Conservation (phyloP, 345 rosid species). For the Erucastrum elatum region DNA sequence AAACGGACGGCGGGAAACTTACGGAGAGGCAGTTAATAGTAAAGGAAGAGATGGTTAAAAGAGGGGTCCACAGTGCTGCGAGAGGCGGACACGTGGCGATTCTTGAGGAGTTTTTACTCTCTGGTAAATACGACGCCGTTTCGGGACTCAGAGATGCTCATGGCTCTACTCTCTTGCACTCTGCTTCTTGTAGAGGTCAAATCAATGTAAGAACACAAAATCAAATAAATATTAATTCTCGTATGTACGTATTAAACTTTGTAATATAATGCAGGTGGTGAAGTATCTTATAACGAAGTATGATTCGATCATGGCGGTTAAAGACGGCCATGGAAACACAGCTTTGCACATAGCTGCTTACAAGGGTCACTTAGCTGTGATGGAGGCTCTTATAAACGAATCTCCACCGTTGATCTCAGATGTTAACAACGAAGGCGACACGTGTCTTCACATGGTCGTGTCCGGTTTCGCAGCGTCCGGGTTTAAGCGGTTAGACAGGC, state of each 20-base stretch:
- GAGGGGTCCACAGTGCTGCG: constrained; percentile 86
- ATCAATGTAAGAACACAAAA: constrained; percentile 53
- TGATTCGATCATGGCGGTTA: constrained; percentile 42
- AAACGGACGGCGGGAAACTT: constrained; percentile 30
- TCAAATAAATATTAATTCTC: not conserved
- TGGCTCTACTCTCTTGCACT: constrained; percentile 75
- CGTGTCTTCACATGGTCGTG: constrained; percentile 86
- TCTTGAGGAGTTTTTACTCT: constrained; percentile 48
- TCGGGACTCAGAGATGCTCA: constrained; percentile 54
- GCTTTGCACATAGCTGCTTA: constrained; percentile 84
- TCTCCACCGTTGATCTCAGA: constrained; percentile 49
- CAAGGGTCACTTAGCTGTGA: constrained; percentile 64
- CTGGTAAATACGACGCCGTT: constrained; percentile 47
- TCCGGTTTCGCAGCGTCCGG: constrained; percentile 74
- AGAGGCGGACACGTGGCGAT: constrained; percentile 88
- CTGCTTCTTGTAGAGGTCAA: constrained; percentile 84
- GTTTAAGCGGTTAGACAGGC: constrained; percentile 70
- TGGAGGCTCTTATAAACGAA: constrained; percentile 52
- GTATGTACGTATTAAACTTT: not conserved
- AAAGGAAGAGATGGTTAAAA: constrained; percentile 68
- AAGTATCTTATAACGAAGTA: constrained; percentile 59
- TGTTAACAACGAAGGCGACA: constrained; percentile 65
- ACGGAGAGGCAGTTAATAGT: constrained; percentile 47
- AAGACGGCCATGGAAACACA: constrained; percentile 74
- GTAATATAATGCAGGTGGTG: constrained; percentile 53